Evolutionary conservation across 495 filamentous ascomycete species (phyloP), one percentile per base, ranked within the genome.

Genomic region (Lentithecium fluviatile): DNA sequence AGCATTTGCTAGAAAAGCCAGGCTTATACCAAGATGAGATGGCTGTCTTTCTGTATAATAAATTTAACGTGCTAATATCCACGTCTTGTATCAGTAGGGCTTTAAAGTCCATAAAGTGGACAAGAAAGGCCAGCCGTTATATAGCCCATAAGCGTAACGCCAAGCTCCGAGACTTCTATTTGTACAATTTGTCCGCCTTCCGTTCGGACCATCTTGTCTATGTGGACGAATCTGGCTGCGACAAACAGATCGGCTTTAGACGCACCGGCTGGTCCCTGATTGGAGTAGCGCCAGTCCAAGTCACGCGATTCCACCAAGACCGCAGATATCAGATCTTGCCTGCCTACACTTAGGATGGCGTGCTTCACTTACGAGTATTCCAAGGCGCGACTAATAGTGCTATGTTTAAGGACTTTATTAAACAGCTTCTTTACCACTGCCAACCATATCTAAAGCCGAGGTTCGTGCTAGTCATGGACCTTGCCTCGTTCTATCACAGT

Each of bases 381-480:
- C 38, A 69, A 46, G 74, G 77, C 36, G 72, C 66, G 21, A 78
- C 69, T 51, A 70, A 78, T 68, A 68, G 69, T 37, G 55, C 56
- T 12, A 23, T 77, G 36, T 79, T 79, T 63, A 61, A 77, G 52
- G 67, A 71, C 52, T 79, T 76, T 62, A 71, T 78, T 52, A 63
- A 79, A 60, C 62, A 76, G 63, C 68, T 61, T 75, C 70, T 79
- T 17, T 58, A 64, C 45, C 65, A 76, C 46, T 77, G 62, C 58
- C 64, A 71, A 29, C 70, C 43, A 62, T 79, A 52, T 64, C 77
- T 72, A 0, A 68, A 74, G 48, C 73, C 67, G 21, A 75, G 72
- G 45, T 77, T 71, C 24, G 75, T 79, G 8, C 40, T 80, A 25
- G 52, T 80, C 24, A 78, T 77, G 69, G 78, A 80, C 56, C 77